Conservation (phyloP, 768 basidiomycete species). For the Suillus ampliporus region DNA sequence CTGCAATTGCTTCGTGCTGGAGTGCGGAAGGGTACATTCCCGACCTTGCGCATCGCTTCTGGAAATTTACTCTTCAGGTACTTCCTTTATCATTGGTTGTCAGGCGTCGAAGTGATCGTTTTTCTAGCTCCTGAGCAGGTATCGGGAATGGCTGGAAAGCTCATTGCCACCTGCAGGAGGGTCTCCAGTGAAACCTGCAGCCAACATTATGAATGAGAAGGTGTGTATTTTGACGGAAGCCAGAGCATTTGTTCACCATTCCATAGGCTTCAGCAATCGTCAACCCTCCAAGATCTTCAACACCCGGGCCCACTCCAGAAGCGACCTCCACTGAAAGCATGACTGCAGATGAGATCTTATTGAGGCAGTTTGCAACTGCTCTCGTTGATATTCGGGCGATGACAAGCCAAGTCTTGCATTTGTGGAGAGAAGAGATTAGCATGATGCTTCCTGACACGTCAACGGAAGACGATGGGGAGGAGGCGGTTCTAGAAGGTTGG, state of each 20-base stretch:
- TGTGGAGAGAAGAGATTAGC: constrained; percentile 76
- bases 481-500: constrained; percentile 56
- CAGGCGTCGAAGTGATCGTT: constrained; percentile 11
- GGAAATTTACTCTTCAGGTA: constrained; percentile 91
- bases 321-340: constrained; percentile 55
- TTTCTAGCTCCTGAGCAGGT: constrained; percentile 77
- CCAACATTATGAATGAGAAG: constrained; percentile 42
- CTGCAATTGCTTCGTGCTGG: constrained; percentile 84
- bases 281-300: constrained; percentile 49
- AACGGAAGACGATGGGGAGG: constrained; percentile 38
- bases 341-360: constrained; percentile 64
- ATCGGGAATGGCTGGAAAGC: constrained; percentile 76
- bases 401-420: constrained; percentile 51
- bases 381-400: constrained; percentile 72
- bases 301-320: constrained; percentile 57
- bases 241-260: background rate
- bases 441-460: constrained; percentile 59
- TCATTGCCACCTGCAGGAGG: constrained; percentile 51
- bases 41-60: constrained; percentile 84
- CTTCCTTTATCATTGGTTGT: constrained; percentile 4
- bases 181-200: constrained; percentile 36
- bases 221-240: constrained; percentile 20
- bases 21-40: constrained; percentile 84
- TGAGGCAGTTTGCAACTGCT: constrained; percentile 69
- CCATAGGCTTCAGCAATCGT: background rate